phyloP scores from a whole-genome alignment of 2,329 filamentous ascomycete genomes.

The Aureobasidium subglaciale region DNA sequence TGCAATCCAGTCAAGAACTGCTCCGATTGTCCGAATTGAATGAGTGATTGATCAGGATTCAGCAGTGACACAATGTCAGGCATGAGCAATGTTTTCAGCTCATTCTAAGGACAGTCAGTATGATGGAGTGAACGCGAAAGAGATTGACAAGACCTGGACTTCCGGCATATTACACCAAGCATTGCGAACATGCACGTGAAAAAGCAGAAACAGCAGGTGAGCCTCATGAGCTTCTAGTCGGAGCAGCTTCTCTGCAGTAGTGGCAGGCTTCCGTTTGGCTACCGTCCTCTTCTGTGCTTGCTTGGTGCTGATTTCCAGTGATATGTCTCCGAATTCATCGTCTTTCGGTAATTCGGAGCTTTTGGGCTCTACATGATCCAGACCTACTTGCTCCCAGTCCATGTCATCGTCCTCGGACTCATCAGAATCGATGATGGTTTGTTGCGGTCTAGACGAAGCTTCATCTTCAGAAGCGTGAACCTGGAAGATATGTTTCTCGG shows the following conservation, averaged over 20 bases:
- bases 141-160: constrained; percentile 13
- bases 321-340: constrained; percentile 32
- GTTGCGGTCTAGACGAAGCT: not conserved
- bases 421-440: constrained; percentile 29
- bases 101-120: constrained; percentile 24
- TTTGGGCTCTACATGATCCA: constrained; percentile 28
- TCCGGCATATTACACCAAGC: constrained; percentile 66
- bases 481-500: not conserved
- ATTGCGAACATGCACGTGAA: constrained; percentile 71
- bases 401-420: constrained; percentile 52
- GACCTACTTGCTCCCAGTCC: constrained; percentile 57
- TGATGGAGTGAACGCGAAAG: not conserved
- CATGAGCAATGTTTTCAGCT: constrained; percentile 58
- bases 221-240: constrained; percentile 77
- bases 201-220: constrained; percentile 75
- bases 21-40: constrained; percentile 69
- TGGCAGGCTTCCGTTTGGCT: constrained; percentile 45
- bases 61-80: constrained; percentile 61
- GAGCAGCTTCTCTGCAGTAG: constrained; percentile 50
- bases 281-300: constrained; percentile 27
- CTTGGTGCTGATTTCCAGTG: constrained; percentile 34
- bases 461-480: not conserved
- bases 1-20: constrained; percentile 74
- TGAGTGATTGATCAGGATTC: constrained; percentile 57
- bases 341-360: constrained; percentile 21